These are phyloP conservation scores for Ganoderma lucidum DNA, from an alignment of 1,284 basidiomycete species.

Conservation along the genomic window DNA sequence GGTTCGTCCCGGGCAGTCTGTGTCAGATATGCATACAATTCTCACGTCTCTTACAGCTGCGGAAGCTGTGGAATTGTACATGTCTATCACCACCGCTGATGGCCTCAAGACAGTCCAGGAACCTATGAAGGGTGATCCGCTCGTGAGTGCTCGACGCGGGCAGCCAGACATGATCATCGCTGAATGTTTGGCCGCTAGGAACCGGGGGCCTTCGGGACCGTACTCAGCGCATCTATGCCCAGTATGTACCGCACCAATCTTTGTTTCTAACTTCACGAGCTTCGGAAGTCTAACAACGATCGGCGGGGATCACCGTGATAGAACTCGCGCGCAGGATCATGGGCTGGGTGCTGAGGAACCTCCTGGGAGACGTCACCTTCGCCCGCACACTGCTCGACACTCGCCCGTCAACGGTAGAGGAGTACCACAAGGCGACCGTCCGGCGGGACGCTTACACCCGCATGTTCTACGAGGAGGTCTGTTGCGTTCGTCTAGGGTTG, in stretches of 20 bases:
- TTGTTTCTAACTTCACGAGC: slow-evolving; percentile 48
- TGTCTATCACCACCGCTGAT: slow-evolving; percentile 77
- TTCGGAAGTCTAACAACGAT: neutral
- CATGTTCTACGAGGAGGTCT: slow-evolving; percentile 66
- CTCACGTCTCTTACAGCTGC: slow-evolving; percentile 44
- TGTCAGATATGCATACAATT: neutral
- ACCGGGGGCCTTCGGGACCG: slow-evolving; percentile 21
- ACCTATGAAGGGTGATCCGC: slow-evolving; percentile 74
- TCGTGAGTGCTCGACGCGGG: slow-evolving; percentile 47
- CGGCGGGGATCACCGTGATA: neutral
- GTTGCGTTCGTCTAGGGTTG: slow-evolving; percentile 23
- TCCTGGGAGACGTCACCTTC: slow-evolving; percentile 66
- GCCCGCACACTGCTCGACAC: slow-evolving; percentile 54
- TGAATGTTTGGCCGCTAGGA: slow-evolving; percentile 18
- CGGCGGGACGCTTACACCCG: slow-evolving; percentile 59
- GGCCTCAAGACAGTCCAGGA: slow-evolving; percentile 77
- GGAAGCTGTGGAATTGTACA: slow-evolving; percentile 68
- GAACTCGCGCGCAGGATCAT: slow-evolving; percentile 21
- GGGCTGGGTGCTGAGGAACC: slow-evolving; percentile 54
- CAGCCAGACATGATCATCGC: neutral
- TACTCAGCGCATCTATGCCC: slow-evolving; percentile 1
- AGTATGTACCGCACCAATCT: slow-evolving; percentile 46
- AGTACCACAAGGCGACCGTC: slow-evolving; percentile 60
- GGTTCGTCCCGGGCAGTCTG: slow-evolving; percentile 45
- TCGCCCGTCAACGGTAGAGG: slow-evolving; percentile 59